These are phyloP conservation scores for Chaetoceros tenuissimus DNA, from an alignment of 108 stramenopile species.

Conservation along the genomic window DNA sequence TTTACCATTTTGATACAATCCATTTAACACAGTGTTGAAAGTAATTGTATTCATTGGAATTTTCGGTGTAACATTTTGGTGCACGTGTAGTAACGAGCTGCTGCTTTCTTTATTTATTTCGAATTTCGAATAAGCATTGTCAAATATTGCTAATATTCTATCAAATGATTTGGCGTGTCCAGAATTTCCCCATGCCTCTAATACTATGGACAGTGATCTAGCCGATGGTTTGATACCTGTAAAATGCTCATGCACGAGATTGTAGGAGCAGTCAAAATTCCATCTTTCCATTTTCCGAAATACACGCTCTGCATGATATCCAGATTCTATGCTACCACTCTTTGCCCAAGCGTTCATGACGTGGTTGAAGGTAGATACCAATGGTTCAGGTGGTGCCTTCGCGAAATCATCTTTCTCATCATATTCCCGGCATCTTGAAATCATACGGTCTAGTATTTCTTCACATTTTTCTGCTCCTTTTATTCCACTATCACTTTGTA, in stretches of 20 bases:
- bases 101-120: neutral
- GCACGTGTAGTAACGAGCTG: neutral
- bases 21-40: neutral
- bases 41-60: neutral
- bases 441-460: neutral
- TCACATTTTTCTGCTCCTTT: neutral
- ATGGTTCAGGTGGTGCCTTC: neutral
- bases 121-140: neutral
- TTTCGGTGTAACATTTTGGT: too few species aligned
- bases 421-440: neutral
- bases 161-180: slow-evolving; percentile 1
- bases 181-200: slow-evolving; percentile 39
- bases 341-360: slow-evolving; percentile 63
- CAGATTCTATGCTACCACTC: slow-evolving; percentile 30
- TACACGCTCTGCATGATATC: slow-evolving; percentile 41
- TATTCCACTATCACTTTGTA: neutral
- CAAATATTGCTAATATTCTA: slow-evolving; percentile 4
- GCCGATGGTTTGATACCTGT: slow-evolving; percentile 24
- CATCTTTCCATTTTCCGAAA: slow-evolving; percentile 61
- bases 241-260: slow-evolving; percentile 9
- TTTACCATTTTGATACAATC: neutral
- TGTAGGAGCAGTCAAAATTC: slow-evolving; percentile 5
- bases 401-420: neutral
- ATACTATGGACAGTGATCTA: slow-evolving; percentile 32
- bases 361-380: slow-evolving; percentile 31